Evolutionary conservation across 192 early-diverging fungal genomes (phyloP), one percentile per base, ranked within the genome.

Genomic region (Piromyces finnis): DNA sequence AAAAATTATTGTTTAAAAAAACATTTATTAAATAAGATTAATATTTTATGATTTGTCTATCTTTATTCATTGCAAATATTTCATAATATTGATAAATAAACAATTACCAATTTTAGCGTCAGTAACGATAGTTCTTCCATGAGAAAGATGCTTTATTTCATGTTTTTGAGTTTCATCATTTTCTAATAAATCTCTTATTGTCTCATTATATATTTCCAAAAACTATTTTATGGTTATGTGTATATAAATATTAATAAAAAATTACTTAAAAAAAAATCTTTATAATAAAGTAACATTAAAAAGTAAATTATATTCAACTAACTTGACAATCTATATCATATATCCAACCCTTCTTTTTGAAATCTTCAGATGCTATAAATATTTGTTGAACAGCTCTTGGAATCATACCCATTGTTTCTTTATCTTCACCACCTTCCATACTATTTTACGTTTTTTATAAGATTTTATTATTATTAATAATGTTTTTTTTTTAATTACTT

Each of bases 191-290:
- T 99, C 97, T 78, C 94, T 90, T 28, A 99, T 89, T 11, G 88
- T 88, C 83, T 99, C 97, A 84, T 98, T 98, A 85, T 99, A 99
- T 80, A 99, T 98, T 85, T 99, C 96, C 32, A 99, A 68, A 84
- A 93, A 99, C 82, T 96, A 92, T 5, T 91, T 93, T 85, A 92
- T 91, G 85, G 97, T 91, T 29, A 81, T 80, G 82, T 15, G 1
- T 15, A 39, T 39, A 39, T 15, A 12, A 22, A 51, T 22, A 51
- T 14, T 39, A 39, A 39, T 39, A 39, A 14, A 14, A 14, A 12
- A 39, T 12, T 14, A 39, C n/a, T n/a, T n/a, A n/a, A n/a, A n/a
- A n/a, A n/a, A n/a, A n/a, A n/a, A n/a, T n/a, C n/a, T n/a, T n/a
- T n/a, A n/a, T n/a, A n/a, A n/a, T n/a, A n/a, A n/a, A n/a, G n/a